These are phyloP conservation scores for Parsonsia alboflavescens DNA, from an alignment of 257 asterid species.

Conservation along the genomic window DNA sequence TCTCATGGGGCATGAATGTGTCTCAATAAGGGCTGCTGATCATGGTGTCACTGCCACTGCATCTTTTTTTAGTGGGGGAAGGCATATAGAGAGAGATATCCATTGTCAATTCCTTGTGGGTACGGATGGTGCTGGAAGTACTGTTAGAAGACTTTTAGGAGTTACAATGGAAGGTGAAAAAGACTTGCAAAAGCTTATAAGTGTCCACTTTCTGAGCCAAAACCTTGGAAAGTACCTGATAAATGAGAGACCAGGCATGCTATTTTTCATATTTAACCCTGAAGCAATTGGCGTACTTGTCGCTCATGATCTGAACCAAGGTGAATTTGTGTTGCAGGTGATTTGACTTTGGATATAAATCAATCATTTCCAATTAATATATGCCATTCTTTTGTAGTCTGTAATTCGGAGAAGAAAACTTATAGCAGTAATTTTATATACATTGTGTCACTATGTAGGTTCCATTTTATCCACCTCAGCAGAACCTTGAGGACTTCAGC, in stretches of 20 bases:
- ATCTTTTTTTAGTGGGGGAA: constrained; percentile 43
- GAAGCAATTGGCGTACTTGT: constrained; percentile 90
- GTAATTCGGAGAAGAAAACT: neutral
- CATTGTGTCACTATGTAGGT: constrained; percentile 39
- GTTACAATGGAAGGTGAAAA: constrained; percentile 71
- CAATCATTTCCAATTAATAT: neutral
- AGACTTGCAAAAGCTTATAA: constrained; percentile 79
- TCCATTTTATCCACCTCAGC: constrained; percentile 97
- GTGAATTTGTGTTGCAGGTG: constrained; percentile 97
- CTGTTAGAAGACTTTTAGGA: constrained; percentile 64
- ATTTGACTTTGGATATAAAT: constrained; percentile 3
- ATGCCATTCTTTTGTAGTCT: neutral
- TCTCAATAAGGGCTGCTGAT: constrained; percentile 38
- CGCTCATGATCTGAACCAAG: constrained; percentile 86
- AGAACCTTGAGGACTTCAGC: constrained; percentile 72
- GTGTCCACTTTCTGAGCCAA: constrained; percentile 75
- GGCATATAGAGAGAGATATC: constrained; percentile 34
- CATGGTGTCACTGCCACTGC: constrained; percentile 52
- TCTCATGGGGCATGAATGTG: constrained; percentile 79
- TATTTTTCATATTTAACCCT: constrained; percentile 74
- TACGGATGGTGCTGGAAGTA: constrained; percentile 90
- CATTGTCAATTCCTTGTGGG: constrained; percentile 70
- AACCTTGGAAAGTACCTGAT: constrained; percentile 78
- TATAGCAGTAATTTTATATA: neutral
- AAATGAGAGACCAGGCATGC: constrained; percentile 89